Conservation (phyloP, 495 filamentous ascomycete genomes). For the Penicillium bovifimosum region DNA sequence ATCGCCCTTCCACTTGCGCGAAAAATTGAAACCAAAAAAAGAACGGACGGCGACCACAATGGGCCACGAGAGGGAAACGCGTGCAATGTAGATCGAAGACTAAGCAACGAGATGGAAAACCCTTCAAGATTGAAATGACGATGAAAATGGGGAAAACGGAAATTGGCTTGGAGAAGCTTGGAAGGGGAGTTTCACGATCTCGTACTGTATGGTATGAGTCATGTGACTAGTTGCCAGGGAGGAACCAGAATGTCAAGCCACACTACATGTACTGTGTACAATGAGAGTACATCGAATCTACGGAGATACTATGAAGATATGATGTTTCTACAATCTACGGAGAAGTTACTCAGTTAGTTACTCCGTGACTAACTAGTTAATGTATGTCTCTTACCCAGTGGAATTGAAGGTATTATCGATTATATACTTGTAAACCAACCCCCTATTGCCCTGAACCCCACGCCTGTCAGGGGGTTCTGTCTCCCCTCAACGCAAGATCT, state of each 20-base stretch:
- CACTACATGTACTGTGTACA: neutral
- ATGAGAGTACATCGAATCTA: neutral
- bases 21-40: conserved; percentile 3
- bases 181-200: neutral
- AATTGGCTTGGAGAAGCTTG: neutral
- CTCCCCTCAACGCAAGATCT: neutral
- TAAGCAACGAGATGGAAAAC: neutral
- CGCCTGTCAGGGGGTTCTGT: neutral
- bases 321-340: too few relatives aligned
- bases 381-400: neutral
- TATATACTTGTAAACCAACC: neutral
- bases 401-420: neutral
- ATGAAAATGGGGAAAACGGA: neutral
- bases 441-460: neutral
- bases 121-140: neutral
- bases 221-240: conserved; percentile 9
- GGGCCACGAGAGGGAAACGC: neutral
- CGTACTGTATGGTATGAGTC: conserved; percentile 4
- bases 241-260: conserved; percentile 8
- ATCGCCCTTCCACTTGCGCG: conserved; percentile 3
- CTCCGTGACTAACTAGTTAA: too few relatives aligned
- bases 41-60: conserved; percentile 1
- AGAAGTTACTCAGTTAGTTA: too few relatives aligned
- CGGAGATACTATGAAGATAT: too few relatives aligned
- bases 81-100: neutral